Evolutionary conservation across 129 eudicot genomes (phyloP).

Genomic region (Silybum marianum): DNA sequence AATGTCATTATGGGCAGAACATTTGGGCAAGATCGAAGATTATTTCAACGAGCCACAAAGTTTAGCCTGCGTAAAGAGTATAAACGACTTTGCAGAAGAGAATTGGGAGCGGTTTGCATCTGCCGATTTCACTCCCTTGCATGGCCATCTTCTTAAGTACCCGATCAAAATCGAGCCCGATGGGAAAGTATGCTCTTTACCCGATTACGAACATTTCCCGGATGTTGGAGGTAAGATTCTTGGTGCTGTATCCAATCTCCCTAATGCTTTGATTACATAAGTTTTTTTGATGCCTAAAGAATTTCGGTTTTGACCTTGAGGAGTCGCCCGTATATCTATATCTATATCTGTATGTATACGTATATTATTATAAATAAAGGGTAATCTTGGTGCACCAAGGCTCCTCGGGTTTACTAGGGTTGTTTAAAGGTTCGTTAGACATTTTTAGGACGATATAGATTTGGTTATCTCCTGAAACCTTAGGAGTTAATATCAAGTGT

Average conservation of each 20-base stretch:
- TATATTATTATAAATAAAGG: background rate
- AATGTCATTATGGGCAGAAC: conserved; percentile 76
- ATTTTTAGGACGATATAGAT: background rate
- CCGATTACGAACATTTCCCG: conserved; percentile 49
- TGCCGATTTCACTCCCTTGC: conserved; percentile 41
- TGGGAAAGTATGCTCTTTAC: conserved; percentile 55
- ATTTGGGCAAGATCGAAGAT: conserved; percentile 48
- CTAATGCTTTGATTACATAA: conserved; percentile 58
- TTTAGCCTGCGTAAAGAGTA: conserved; percentile 40
- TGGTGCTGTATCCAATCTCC: conserved; percentile 44
- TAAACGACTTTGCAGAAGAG: conserved; percentile 55
- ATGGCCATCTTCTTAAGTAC: conserved; percentile 58
- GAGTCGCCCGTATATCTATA: background rate
- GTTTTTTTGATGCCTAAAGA: background rate
- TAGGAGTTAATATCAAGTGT: conserved; percentile 13
- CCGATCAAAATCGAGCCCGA: conserved; percentile 40
- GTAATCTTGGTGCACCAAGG: background rate
- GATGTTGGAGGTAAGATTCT: conserved; percentile 66
- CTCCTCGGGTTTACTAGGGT: background rate
- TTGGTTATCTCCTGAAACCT: background rate
- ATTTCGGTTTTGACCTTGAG: background rate
- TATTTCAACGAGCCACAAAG: conserved; percentile 50
- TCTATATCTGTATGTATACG: background rate
- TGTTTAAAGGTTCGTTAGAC: background rate
- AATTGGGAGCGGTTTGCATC: conserved; percentile 53